Base-by-base conservation (phyloP, 306 rosid species). In the Acacia crassicarpa region DNA sequence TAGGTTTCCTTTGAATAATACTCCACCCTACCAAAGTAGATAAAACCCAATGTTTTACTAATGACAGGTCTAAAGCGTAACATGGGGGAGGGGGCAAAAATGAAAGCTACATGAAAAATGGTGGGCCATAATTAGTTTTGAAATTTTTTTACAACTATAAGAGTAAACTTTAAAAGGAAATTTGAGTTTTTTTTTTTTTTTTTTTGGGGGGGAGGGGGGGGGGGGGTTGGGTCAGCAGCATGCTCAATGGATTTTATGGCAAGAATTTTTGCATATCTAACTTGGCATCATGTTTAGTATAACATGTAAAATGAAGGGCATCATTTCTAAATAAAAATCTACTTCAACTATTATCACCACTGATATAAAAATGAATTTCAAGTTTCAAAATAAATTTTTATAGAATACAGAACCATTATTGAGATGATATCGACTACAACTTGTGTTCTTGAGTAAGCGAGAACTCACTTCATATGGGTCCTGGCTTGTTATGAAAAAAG, bases 1-100 rank as follows among this genome's bases (percentile, higher is more conserved):
- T 83, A 96, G 89, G 81, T 96, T 96, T 82, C 99, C 99, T 85
- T 96, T 93, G 82, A 96, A 96, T 84, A 96, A 74, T 25, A 96
- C 97, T 85, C 99, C 99, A 74, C 92, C 94, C 99, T 96, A 69
- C 83, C 45, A 78, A 72, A 67, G 80, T 41, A 86, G 80, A 15
- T 43, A 41, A 58, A 49, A 19, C 51, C 67, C 77, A 67, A 30
- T 58, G 61, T 32, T 73, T 22, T 58, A n/a, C 27, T 13, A 56
- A 8, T 56, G 27, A 56, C 62, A 56, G 12, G 27, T 20, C 27
- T 56, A 8, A 56, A 56, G 27, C 62, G n/a, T 20, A 56, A 19
- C 62, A 56, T 56, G 27, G 27, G 4, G 62, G 27, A 20, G 25
- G 62, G 62, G 62, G 23, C 22, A 51, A 51, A 51, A 51, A 5